Base-by-base conservation (phyloP, 1,284 basidiomycete species). In the Trichosporon coremiiforme region DNA sequence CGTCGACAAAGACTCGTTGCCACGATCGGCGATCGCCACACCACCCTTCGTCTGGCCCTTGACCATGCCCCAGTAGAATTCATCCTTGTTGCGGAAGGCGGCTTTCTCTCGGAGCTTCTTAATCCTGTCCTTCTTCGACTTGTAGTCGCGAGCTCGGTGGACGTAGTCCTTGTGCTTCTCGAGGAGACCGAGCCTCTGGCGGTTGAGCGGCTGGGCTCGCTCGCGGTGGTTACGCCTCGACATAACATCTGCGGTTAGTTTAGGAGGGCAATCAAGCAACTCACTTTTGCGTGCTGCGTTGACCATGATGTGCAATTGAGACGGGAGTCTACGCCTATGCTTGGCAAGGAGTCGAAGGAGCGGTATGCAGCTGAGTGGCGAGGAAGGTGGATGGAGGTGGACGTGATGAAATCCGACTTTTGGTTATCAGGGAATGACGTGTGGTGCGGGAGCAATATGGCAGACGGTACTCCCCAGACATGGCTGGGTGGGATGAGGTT, bases 131-230 rank as follows among this genome's bases (percentile, higher is more conserved):
- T 94, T 91, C 85, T 99, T 99, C 31, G 91, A 91, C 83, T 97
- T 94, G 84, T 98, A 98, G 85, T 98, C 96, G 70, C 90, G 86
- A 3, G 97, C 97, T 78, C 96, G 94, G 71, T 93, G 90, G 70
- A 99, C 92, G 88, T 99, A 99, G 86, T 99, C 96, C 79, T 91
- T 91, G 86, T 98, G 95, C 84, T 99, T 99, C 85, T 99, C 96
- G 67, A 99, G 90, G 57, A 98, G 86, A 57, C 96, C 96, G 66
- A 96, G 88, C 73, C 90, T 89, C 38, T 88, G 84, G 17, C 96
- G 89, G 74, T 94, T 88, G 0, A 90, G 86, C 64, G 93, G 93
- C 85, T 99, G 96, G 0, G 91, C 90, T 67, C 96, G 91, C 85
- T 99, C 96, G 82, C 95, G 96, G 87, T 97, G 95, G 83, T 94